A percentile compares a stretch with the other conserved stretches of the same genome.
Conservation (phyloP, 1,284 basidiomycete genomes). For the Cryptococcus sp. region DNA sequence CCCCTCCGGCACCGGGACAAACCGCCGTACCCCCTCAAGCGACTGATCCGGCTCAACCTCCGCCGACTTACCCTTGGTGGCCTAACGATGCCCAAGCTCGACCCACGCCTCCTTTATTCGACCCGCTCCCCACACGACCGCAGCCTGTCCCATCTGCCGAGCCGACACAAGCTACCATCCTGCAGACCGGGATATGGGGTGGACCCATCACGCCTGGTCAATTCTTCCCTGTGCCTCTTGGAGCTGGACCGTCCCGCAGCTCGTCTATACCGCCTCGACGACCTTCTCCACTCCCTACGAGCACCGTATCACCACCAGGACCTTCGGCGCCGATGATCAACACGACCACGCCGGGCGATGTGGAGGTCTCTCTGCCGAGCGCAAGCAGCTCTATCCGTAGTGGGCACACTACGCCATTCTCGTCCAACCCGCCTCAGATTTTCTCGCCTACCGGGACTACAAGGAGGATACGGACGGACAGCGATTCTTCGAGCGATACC, state of each 20-base stretch:
- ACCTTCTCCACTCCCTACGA: not conserved
- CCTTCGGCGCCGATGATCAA: too few species aligned
- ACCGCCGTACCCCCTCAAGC: conserved; percentile 8
- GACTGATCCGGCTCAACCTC: not conserved
- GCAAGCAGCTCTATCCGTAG: not conserved
- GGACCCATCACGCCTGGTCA: conserved; percentile 35
- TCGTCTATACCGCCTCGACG: not conserved
- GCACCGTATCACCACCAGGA: not conserved
- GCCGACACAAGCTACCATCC: conserved; percentile 14
- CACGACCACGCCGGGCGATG: not conserved
- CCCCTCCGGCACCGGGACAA: conserved; percentile 6
- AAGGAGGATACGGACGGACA: not conserved
- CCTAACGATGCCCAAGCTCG: too few species aligned
- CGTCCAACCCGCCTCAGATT: conserved; percentile 34
- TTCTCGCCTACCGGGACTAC: conserved; percentile 21
- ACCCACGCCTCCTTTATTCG: conserved; percentile 2
- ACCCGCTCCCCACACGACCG: too few species aligned
- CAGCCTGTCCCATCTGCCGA: too few species aligned
- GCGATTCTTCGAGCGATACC: not conserved
- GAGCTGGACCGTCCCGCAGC: conserved; percentile 21
- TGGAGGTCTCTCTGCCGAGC: not conserved
- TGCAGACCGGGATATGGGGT: conserved; percentile 41
- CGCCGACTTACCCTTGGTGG: too few species aligned
- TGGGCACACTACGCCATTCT: conserved; percentile 30
- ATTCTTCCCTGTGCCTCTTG: conserved; percentile 32